These are phyloP conservation scores for Podaxis sp. DNA, from an alignment of 768 basidiomycete species.

Conservation along the genomic window DNA sequence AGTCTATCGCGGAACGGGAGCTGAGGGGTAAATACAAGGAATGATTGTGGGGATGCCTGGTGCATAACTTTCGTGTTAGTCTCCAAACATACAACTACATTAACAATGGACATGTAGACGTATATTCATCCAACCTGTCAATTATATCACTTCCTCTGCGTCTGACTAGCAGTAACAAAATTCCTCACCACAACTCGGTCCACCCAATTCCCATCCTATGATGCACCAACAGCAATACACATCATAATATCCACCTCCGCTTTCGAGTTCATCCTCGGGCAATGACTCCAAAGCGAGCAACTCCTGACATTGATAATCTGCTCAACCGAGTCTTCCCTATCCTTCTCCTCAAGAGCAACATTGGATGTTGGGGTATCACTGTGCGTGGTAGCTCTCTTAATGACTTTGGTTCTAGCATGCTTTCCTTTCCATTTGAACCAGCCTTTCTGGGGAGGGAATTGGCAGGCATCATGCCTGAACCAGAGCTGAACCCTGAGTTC, in stretches of 20 bases:
- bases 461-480: constrained; percentile 14
- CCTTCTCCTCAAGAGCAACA: background rate
- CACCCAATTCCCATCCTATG: constrained; percentile 87
- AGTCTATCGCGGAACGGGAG: too few species aligned
- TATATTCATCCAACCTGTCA: too few species aligned
- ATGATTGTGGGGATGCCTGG: too few species aligned
- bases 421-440: constrained; percentile 21
- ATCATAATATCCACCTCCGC: constrained; percentile 95
- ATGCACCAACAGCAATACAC: constrained; percentile 92
- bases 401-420: constrained; percentile 16
- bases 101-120: too few species aligned
- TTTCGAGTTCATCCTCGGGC: constrained; percentile 79
- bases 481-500: background rate
- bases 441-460: constrained; percentile 18
- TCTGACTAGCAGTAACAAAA: constrained; percentile 91
- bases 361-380: constrained; percentile 5
- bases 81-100: too few species aligned
- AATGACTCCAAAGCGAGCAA: constrained; percentile 85
- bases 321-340: constrained; percentile 38
- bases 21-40: too few species aligned
- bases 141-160: constrained; percentile 94
- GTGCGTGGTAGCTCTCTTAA: background rate
- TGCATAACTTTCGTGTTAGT: too few species aligned
- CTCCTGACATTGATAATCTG: constrained; percentile 92
- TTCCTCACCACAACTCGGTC: constrained; percentile 92